A percentile compares a stretch with the other conserved stretches of the same genome.
Evolutionary conservation across 2,329 filamentous ascomycete species (phyloP).

Genomic region (Fusarium sterilihyphosum): DNA sequence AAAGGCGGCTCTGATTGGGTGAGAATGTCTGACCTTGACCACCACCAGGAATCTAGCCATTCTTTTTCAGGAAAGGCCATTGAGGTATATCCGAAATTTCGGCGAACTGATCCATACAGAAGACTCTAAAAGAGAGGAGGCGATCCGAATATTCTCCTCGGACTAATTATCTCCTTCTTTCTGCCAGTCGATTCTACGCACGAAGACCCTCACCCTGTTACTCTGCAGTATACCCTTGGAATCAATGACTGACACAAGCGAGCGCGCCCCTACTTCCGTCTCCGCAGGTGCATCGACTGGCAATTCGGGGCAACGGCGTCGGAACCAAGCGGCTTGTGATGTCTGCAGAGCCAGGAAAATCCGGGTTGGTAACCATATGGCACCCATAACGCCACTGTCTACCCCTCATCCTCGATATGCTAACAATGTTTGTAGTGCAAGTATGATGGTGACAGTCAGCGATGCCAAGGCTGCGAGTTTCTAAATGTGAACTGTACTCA

Average conservation of each 20-base stretch:
- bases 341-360: constrained; percentile 39
- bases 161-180: neutral
- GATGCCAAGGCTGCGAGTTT: constrained; percentile 34
- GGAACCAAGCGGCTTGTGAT: constrained; percentile 39
- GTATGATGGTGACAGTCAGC: constrained; percentile 8
- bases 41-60: neutral
- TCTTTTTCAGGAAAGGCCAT: neutral
- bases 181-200: too few species aligned
- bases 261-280: neutral
- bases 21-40: neutral
- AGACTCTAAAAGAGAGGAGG: neutral
- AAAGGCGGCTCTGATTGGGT: neutral
- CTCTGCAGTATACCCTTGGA: neutral
- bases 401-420: neutral
- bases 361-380: constrained; percentile 9
- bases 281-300: neutral
- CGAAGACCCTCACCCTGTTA: neutral
- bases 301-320: neutral
- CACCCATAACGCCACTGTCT: neutral
- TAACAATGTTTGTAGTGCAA: constrained; percentile 22
- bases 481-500: constrained; percentile 33
- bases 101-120: constrained; percentile 18
- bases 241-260: neutral
- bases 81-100: constrained; percentile 37
- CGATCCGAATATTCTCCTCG: constrained; percentile 40